These are phyloP conservation scores for Didymosphaeria variabile DNA, from an alignment of 2,329 filamentous ascomycete genomes.

Conservation along the genomic window DNA sequence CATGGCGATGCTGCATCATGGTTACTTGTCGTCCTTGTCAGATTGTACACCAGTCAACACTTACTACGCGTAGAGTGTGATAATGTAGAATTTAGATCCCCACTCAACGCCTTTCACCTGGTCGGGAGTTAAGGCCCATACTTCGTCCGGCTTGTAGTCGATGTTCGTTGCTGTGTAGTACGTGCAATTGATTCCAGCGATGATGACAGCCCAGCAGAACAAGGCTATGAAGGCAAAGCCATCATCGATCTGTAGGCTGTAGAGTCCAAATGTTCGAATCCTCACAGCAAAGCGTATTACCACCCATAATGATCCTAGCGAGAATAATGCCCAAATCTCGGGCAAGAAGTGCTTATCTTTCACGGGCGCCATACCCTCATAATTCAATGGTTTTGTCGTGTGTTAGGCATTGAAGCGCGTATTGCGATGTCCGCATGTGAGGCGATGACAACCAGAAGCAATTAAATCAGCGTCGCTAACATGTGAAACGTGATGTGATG, in stretches of 20 bases:
- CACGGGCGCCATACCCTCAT: slow-evolving; percentile 14
- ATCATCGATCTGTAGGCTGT: slow-evolving; percentile 16
- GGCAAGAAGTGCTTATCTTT: slow-evolving; percentile 17
- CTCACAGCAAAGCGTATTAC: slow-evolving; percentile 2
- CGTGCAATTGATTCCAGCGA: slow-evolving; percentile 19
- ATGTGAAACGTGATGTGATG: background rate
- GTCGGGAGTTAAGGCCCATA: slow-evolving; percentile 14
- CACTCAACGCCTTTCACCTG: slow-evolving; percentile 17
- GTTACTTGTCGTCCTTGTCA: background rate
- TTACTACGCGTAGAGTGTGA: slow-evolving; percentile 25
- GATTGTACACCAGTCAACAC: background rate
- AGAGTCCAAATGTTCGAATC: slow-evolving; percentile 13
- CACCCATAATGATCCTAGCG: slow-evolving; percentile 15
- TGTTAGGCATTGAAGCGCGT: background rate
- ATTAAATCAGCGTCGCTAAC: background rate
- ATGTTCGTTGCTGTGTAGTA: slow-evolving; percentile 24
- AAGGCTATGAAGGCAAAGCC: slow-evolving; percentile 18
- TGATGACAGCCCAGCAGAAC: slow-evolving; percentile 19
- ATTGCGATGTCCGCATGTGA: background rate
- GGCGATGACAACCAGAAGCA: background rate
- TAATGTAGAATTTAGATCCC: slow-evolving; percentile 23
- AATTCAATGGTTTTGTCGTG: background rate
- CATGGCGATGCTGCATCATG: background rate
- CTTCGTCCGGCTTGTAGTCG: slow-evolving; percentile 20
- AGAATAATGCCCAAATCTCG: slow-evolving; percentile 19